phyloP scores from a whole-genome alignment of 169 alveolate species.

The Nephromyces sp. region DNA sequence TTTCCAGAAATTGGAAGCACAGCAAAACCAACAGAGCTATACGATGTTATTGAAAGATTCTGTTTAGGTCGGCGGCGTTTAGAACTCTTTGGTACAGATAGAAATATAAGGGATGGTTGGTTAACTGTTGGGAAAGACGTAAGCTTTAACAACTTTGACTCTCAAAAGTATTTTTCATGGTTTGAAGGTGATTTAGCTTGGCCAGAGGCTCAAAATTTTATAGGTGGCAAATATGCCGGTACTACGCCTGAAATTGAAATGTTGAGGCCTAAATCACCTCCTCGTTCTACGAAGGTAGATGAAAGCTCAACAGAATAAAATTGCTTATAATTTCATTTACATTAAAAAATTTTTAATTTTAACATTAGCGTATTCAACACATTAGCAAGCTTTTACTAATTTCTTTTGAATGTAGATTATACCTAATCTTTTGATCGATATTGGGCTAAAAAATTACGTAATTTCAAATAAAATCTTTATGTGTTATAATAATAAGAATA shows the following conservation, averaged over 20 bases:
- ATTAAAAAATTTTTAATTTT: no score
- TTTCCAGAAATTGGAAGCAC: conserved; percentile 49
- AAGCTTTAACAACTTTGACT: conserved; percentile 34
- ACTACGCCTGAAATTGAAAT: conserved; percentile 12
- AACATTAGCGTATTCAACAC: no score
- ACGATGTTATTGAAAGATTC: conserved; percentile 79
- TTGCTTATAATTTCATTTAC: no score
- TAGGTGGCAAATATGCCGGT: conserved; percentile 20
- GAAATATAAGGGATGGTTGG: conserved; percentile 43
- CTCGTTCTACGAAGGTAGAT: not conserved
- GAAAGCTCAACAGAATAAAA: not conserved
- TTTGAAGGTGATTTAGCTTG: conserved; percentile 26
- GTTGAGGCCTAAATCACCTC: conserved; percentile 18
- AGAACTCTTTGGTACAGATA: conserved; percentile 79
- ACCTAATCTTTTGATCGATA: no score
- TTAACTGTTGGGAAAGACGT: conserved; percentile 71
- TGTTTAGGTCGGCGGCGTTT: conserved; percentile 81
- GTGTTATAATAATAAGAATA: no score
- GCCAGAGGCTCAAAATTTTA: not conserved
- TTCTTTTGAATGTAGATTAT: no score
- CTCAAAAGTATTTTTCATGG: conserved; percentile 13
- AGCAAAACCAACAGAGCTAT: conserved; percentile 77
- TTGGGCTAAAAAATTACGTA: no score
- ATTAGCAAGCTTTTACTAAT: no score
- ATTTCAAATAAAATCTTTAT: no score